Evolutionary conservation across 306 rosid species (phyloP).

Genomic region (Vicia villosa): DNA sequence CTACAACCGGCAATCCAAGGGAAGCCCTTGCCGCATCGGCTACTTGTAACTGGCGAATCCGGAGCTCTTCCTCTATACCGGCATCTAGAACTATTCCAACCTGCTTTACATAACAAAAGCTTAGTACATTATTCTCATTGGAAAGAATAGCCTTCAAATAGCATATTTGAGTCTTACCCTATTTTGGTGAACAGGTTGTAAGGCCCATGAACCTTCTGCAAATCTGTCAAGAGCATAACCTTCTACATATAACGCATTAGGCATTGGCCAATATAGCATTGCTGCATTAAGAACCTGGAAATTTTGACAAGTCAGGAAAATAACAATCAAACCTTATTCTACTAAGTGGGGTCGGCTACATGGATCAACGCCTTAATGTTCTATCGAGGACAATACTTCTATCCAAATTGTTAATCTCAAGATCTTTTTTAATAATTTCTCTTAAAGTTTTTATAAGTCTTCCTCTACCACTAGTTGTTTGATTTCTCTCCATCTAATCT

Average conservation of each 20-base stretch:
- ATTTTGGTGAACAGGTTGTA: slow-evolving; percentile 88
- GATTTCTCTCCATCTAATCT: no score
- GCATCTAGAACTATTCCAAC: slow-evolving; percentile 90
- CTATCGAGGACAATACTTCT: no score
- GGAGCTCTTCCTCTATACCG: slow-evolving; percentile 82
- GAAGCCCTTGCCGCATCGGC: slow-evolving; percentile 94
- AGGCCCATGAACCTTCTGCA: slow-evolving; percentile 85
- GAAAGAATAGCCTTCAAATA: background rate
- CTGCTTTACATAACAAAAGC: slow-evolving; percentile 43
- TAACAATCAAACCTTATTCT: no score
- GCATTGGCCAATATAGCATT: slow-evolving; percentile 91
- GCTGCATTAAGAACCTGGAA: slow-evolving; percentile 92
- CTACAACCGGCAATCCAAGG: slow-evolving; percentile 83
- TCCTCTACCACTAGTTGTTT: no score
- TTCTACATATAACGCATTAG: slow-evolving; percentile 78
- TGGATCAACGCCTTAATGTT: no score
- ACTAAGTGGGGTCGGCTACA: no score
- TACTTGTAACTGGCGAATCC: slow-evolving; percentile 77
- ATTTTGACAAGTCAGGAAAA: background rate
- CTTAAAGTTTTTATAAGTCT: no score
- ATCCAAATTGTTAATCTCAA: no score
- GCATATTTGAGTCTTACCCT: slow-evolving; percentile 45
- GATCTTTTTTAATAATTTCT: no score
- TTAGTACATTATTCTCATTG: background rate
- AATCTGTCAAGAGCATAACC: slow-evolving; percentile 92